These are phyloP conservation scores for Lactarius trivialis DNA, from an alignment of 768 basidiomycete genomes.

Conservation along the genomic window DNA sequence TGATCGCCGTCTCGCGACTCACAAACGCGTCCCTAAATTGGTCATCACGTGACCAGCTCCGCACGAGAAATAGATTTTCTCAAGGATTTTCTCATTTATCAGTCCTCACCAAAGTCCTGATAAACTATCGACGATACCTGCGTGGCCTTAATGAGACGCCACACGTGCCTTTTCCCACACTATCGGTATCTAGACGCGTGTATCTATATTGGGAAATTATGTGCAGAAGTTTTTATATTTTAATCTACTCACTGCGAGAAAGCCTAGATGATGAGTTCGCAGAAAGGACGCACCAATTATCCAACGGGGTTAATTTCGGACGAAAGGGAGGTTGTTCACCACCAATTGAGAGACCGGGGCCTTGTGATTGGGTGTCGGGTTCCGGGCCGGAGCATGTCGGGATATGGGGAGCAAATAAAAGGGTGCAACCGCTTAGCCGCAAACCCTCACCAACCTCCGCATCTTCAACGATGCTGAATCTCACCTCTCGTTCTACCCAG, in stretches of 20 bases:
- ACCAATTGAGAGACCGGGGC: slow-evolving; percentile 1
- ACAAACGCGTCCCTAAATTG: not conserved
- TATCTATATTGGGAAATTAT: too few relatives aligned
- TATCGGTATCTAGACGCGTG: too few relatives aligned
- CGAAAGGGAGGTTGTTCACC: not conserved
- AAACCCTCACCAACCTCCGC: slow-evolving; percentile 13
- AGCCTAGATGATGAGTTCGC: not conserved
- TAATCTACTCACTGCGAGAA: too few relatives aligned
- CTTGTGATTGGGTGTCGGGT: slow-evolving; percentile 8
- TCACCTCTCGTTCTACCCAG: slow-evolving; percentile 19
- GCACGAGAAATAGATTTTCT: too few relatives aligned
- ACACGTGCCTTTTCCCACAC: too few relatives aligned
- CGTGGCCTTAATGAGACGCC: too few relatives aligned
- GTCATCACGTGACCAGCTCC: not conserved
- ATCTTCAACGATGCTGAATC: slow-evolving; percentile 22
- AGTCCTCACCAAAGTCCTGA: too few relatives aligned
- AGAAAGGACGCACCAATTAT: not conserved
- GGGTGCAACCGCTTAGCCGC: not conserved
- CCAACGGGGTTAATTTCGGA: not conserved
- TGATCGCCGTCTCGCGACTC: not conserved
- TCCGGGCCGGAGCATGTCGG: slow-evolving; percentile 16
- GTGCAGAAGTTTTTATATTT: too few relatives aligned
- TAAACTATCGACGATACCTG: too few relatives aligned
- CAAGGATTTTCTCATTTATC: too few relatives aligned
- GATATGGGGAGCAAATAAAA: slow-evolving; percentile 4